Evolutionary conservation across 805 yeast species (phyloP), one percentile per base, ranked within the genome.

Genomic region (Lipomyces sp.): DNA sequence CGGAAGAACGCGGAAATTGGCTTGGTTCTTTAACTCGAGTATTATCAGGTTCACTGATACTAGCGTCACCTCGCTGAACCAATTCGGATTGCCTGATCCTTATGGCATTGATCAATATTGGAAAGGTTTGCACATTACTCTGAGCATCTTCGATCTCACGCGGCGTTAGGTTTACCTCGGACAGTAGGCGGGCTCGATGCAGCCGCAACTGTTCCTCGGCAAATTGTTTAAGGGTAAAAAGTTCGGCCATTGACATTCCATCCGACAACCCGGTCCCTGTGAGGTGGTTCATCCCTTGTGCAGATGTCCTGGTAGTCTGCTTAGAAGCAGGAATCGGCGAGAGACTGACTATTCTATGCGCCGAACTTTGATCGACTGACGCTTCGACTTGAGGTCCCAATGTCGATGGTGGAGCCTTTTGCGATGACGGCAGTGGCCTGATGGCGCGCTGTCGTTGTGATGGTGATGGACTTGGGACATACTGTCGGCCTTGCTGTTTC

Each of bases 81-180:
- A 42, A 15, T 3, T 42, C 48, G 24, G 48, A 6, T n/a, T 42
- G 15, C 48, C 3, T 55, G 18, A 15, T 13, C 5, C 30, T 34
- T 6, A 34, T 55, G 51, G 45, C 34, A n/a, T 15, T 55, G 37
- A 37, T 10, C 30, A 55, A 55, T 29, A 18, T n/a, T 55, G 32
- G 39, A 33, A 55, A 30, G 50, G 15, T 55, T 55, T 32, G 45
- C 6, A 55, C 58, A n/a, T 10, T 42, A 42, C 4, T 15, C 48
- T 42, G 48, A 15, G 48, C n/a, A 6, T 42, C 48, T 42, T 42
- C n/a, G 48, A 42, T 42, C 24, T 5, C 24, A 3, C n/a, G 3
- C n/a, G 48, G 48, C 2, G 48, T 15, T 5, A 42, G 48, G 18
- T 5, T 42, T 37, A 10, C 39, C 10, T 24, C 48, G 8, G 48